Evolutionary conservation across 768 basidiomycete genomes (phyloP).

Genomic region (Trametes villosa): DNA sequence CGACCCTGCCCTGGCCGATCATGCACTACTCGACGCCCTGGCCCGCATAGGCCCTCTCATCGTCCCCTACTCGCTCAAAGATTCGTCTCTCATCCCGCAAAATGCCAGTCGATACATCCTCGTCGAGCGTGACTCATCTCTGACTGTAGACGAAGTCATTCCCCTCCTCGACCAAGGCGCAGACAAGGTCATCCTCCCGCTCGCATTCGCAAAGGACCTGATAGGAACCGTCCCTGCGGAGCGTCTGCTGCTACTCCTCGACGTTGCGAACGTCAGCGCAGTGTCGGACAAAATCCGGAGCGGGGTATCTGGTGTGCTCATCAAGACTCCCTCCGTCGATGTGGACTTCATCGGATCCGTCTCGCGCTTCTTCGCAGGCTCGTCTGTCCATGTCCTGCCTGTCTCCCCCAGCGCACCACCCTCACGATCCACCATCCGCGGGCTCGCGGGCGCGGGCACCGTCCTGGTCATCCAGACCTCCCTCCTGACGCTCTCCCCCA

Average conservation of each 20-base stretch:
- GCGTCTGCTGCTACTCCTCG: slow-evolving; percentile 76
- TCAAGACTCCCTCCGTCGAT: slow-evolving; percentile 75
- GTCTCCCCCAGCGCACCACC: slow-evolving; percentile 53
- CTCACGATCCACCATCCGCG: slow-evolving; percentile 61
- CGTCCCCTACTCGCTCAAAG: slow-evolving; percentile 39
- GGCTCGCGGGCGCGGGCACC: slow-evolving; percentile 60
- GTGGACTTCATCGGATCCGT: slow-evolving; percentile 78
- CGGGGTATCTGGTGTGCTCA: slow-evolving; percentile 77
- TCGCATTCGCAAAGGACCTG: slow-evolving; percentile 66
- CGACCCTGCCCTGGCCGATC: slow-evolving; percentile 47
- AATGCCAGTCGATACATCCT: slow-evolving; percentile 52
- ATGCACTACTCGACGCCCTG: slow-evolving; percentile 58
- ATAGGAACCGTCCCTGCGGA: slow-evolving; percentile 71
- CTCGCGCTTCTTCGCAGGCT: slow-evolving; percentile 70
- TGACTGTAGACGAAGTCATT: slow-evolving; percentile 58
- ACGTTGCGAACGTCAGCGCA: slow-evolving; percentile 71
- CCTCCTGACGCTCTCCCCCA: slow-evolving; percentile 62
- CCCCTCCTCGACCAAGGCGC: slow-evolving; percentile 78
- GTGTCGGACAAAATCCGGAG: slow-evolving; percentile 75
- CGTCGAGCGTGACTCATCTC: slow-evolving; percentile 51
- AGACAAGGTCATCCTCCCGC: slow-evolving; percentile 77
- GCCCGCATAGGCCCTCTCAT: slow-evolving; percentile 81
- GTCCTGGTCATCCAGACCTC: slow-evolving; percentile 73
- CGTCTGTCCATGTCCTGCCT: slow-evolving; percentile 62
- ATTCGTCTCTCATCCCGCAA: slow-evolving; percentile 37